phyloP scores from a whole-genome alignment of 306 rosid species.

The Prosopis cineraria region DNA sequence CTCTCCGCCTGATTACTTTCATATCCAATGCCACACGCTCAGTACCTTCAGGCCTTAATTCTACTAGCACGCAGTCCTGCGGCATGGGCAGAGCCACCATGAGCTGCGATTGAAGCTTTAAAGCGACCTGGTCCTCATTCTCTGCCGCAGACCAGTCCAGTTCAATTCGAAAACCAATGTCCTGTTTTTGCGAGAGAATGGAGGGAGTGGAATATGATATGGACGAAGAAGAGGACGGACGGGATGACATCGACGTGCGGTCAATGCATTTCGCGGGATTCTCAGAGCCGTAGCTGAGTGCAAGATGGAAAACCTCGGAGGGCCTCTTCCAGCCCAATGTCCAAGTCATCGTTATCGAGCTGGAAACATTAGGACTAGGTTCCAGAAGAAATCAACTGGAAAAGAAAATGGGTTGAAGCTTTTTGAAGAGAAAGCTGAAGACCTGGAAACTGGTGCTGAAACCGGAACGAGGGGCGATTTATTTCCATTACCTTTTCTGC shows the following conservation, averaged over 20 bases:
- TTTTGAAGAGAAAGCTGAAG: not conserved
- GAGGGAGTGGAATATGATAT: constrained; percentile 40
- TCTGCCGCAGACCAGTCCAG: constrained; percentile 95
- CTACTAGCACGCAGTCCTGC: constrained; percentile 81
- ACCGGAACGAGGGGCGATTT: not conserved
- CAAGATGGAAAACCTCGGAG: constrained; percentile 86
- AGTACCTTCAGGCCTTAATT: constrained; percentile 48
- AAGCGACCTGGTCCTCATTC: constrained; percentile 91
- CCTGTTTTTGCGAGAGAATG: constrained; percentile 61
- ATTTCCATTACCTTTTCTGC: no score
- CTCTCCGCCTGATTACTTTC: constrained; percentile 84
- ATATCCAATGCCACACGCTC: constrained; percentile 57
- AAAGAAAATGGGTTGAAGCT: constrained; percentile 28
- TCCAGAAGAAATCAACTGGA: not conserved
- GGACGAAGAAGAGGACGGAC: constrained; percentile 44
- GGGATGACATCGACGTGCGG: constrained; percentile 52
- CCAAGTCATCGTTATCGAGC: constrained; percentile 77
- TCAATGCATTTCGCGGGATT: constrained; percentile 60
- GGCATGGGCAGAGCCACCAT: constrained; percentile 97
- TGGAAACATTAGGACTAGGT: constrained; percentile 19
- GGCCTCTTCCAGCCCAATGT: constrained; percentile 94
- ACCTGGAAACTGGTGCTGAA: constrained; percentile 4
- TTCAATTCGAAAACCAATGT: constrained; percentile 80
- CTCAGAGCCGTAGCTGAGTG: constrained; percentile 79
- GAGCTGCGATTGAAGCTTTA: constrained; percentile 93